These are phyloP conservation scores for Chlamydomonas reinhardtii DNA, from an alignment of 163 green algal species.

Conservation along the genomic window DNA sequence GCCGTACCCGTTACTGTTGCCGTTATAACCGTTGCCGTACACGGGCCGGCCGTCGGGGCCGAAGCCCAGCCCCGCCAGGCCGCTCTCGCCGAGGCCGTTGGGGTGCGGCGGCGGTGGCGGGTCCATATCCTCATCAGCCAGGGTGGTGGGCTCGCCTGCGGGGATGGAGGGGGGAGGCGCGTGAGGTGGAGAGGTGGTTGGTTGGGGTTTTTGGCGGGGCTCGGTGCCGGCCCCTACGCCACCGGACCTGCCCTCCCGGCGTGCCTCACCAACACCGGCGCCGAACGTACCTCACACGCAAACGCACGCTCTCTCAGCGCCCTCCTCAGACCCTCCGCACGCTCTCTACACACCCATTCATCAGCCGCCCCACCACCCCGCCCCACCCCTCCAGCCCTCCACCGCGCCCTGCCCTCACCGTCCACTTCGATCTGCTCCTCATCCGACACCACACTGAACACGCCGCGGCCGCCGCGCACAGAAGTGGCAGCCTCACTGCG, in stretches of 20 bases:
- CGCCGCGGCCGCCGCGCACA: slow-evolving; percentile 6
- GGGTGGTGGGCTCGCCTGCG: slow-evolving; percentile 26
- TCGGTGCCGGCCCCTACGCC: too few relatives aligned
- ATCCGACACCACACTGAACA: slow-evolving; percentile 24
- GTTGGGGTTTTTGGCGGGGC: too few relatives aligned
- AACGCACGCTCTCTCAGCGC: too few relatives aligned
- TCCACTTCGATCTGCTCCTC: slow-evolving; percentile 46
- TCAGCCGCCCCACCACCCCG: too few relatives aligned
- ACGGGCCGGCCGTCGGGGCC: not conserved
- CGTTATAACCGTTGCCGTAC: slow-evolving; percentile 1
- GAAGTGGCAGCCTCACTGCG: slow-evolving; percentile 14
- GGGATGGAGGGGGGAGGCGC: not conserved
- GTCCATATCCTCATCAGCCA: slow-evolving; percentile 32
- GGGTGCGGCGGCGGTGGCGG: not conserved
- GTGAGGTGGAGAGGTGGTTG: not conserved
- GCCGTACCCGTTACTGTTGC: not conserved
- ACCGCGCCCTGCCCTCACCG: slow-evolving; percentile 1
- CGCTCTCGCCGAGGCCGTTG: not conserved
- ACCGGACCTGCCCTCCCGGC: too few relatives aligned
- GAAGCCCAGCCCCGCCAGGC: too few relatives aligned
- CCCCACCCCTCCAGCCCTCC: too few relatives aligned
- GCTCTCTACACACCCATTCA: too few relatives aligned
- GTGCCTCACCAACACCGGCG: too few relatives aligned
- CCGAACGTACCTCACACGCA: too few relatives aligned
- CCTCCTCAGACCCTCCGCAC: too few relatives aligned